Evolutionary conservation across 2,329 filamentous ascomycete genomes (phyloP), one percentile per base, ranked within the genome.

Genomic region (Pseudocercospora musae): DNA sequence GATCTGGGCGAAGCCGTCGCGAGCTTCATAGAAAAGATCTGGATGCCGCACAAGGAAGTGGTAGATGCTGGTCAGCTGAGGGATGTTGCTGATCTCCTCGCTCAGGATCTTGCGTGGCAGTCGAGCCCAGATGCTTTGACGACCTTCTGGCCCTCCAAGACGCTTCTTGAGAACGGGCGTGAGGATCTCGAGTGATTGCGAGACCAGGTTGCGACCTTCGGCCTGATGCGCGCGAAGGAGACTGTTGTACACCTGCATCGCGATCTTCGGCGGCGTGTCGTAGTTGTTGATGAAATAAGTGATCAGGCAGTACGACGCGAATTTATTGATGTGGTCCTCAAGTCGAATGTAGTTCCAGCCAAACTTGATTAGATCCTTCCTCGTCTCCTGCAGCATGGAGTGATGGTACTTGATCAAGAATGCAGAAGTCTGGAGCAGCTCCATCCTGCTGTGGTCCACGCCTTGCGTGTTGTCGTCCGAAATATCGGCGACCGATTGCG

Each of bases 301-400:
- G 64, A 99, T 96, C 5, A 99, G 87, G 4, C 97, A 94, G 71
- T 99, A 99, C 2, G 95, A 93, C 0, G 94, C 95, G 75, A 98
- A 95, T 77, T 99, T 99, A 81, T 98, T 99, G 80, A 99, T 96
- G 61, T 96, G 91, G 76, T 99, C 95, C 73, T 99, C 96, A n/a
- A 99, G 85, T 23, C 91, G 87, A 71, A 99, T 99, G 74, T 96
- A 98, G 18, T 93, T 96, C 95, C 95, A 99, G 2, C 92, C 93
- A 77, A 98, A 99, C 78, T 97, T 98, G 73, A 99, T 99, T 65
- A 99, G 94, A 67, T 99, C 95, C 77, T 99, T 99, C 40, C 96
- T 88, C 2, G 91, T 89, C 71, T 98, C 95, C 69, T 96, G 90
- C 1, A 99, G 85, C 58, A 92, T 90, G 31, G 86, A 85, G 71